Percentiles rank a stretch among this genome's conserved stretches.
Conservation (phyloP, 208 protist species). For the Leishmania gerbilli region DNA sequence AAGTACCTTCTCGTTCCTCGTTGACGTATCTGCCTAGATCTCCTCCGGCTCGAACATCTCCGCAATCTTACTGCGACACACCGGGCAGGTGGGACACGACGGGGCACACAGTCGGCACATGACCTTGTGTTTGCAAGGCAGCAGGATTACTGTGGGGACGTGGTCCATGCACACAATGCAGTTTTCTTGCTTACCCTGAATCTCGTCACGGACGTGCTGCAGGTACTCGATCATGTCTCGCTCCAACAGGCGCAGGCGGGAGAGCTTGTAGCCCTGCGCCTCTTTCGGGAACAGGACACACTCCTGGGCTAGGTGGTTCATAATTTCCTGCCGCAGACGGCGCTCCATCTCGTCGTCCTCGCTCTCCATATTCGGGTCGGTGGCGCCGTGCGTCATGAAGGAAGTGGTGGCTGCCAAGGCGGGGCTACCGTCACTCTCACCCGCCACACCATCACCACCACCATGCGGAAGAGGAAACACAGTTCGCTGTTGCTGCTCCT, state of each 20-base stretch:
- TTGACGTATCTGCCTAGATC: conserved; percentile 24
- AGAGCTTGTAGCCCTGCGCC: conserved; percentile 57
- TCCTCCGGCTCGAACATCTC: conserved; percentile 89
- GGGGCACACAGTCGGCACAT: conserved; percentile 77
- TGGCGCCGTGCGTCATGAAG: conserved; percentile 21
- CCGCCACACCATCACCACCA: neutral
- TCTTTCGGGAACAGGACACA: conserved; percentile 68
- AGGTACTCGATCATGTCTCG: conserved; percentile 89
- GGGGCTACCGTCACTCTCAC: neutral
- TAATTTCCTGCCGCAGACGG: conserved; percentile 64
- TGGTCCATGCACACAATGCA: conserved; percentile 87
- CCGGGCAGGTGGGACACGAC: conserved; percentile 53
- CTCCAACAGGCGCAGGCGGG: conserved; percentile 67
- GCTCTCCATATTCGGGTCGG: conserved; percentile 30
- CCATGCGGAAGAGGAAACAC: neutral
- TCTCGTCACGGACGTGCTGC: conserved; percentile 71
- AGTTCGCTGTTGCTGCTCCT: conserved; percentile 2
- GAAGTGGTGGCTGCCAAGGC: conserved; percentile 11
- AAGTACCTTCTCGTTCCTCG: neutral
- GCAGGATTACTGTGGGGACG: conserved; percentile 77
- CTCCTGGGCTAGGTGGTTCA: conserved; percentile 62
- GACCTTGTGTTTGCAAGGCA: conserved; percentile 87
- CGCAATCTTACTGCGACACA: conserved; percentile 68
- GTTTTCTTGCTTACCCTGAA: conserved; percentile 71
- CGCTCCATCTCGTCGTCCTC: conserved; percentile 60